Evolutionary conservation across 2,329 filamentous ascomycete species (phyloP), one percentile per base, ranked within the genome.

Genomic region (Ceratocystis alfenasii): DNA sequence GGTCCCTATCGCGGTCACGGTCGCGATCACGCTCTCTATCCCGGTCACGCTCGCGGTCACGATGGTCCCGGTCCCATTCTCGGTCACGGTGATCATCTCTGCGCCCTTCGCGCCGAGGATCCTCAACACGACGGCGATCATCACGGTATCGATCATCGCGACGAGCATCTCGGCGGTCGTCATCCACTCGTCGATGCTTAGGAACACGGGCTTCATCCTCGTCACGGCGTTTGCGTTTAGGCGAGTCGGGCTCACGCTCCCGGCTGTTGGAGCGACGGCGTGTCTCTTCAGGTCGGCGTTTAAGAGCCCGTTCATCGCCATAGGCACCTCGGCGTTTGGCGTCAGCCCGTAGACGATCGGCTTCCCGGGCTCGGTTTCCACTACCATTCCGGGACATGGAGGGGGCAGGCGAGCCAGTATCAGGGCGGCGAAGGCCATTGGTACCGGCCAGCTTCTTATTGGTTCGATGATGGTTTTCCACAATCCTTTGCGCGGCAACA

Each of bases 381-480:
- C 78, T 76, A 12, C 74, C 74, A 57, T 82, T 78, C 74, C 81
- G 83, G 20, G 75, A 73, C 63, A 75, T 73, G 36, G 62, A 70
- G 65, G 12, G 68, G 66, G 88, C 87, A 25, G 89, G 88, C 20
- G 88, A 91, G n/a, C 85, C 86, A 22, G 86, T 87, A 48, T 84
- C 82, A 50, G 78, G 78, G 59, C 82, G 82, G 45, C 87, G 84
- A 69, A 85, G 79, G 8, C 86, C 83, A 70, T 85, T 84, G 69
- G 77, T 74, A 62, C 84, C 73, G 4, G 76, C 74, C 1, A 78
- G 76, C 72, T 95, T 93, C 78, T 95, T 95, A 77, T 92, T 95
- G 77, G 93, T 96, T 65, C 92, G 89, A 74, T 95, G 92, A 71
- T 96, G 92, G 70, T 96, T 96, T 71, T 96, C 92, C 33, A 95